These are phyloP conservation scores for Aspergillus aculeatinus DNA, from an alignment of 2,329 filamentous ascomycete genomes.

Conservation along the genomic window DNA sequence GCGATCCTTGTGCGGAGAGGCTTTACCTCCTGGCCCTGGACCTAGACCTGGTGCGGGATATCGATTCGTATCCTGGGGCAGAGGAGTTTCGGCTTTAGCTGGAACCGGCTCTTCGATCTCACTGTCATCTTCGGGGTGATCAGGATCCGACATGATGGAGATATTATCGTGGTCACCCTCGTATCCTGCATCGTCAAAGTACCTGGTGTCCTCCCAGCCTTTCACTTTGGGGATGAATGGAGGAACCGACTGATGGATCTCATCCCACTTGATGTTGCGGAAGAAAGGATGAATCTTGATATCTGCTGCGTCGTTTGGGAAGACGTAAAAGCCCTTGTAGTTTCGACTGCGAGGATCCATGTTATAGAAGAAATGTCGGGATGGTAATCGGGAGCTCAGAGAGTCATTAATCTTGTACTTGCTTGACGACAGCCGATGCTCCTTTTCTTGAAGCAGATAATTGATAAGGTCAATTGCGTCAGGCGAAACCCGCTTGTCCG, in stretches of 20 bases:
- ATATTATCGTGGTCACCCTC: slow-evolving; percentile 20
- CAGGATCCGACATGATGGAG: slow-evolving; percentile 14
- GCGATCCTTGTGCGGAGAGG: slow-evolving; percentile 13
- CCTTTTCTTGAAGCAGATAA: slow-evolving; percentile 69
- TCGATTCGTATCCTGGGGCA: slow-evolving; percentile 23
- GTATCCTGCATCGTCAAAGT: slow-evolving; percentile 80
- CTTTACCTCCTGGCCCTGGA: slow-evolving; percentile 43
- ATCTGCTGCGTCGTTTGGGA: slow-evolving; percentile 78
- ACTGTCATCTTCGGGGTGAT: slow-evolving; percentile 7
- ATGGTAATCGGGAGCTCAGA: slow-evolving; percentile 30
- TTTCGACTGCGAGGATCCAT: slow-evolving; percentile 37
- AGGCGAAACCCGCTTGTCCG: slow-evolving; percentile 60
- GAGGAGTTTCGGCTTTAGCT: not conserved
- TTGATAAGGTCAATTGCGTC: slow-evolving; percentile 76
- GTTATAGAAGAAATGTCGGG: slow-evolving; percentile 32
- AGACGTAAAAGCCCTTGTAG: slow-evolving; percentile 65
- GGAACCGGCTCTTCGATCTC: slow-evolving; percentile 7
- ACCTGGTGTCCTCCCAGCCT: slow-evolving; percentile 72
- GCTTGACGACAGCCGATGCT: slow-evolving; percentile 71
- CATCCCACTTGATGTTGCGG: slow-evolving; percentile 72
- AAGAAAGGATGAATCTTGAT: slow-evolving; percentile 92
- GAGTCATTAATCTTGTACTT: slow-evolving; percentile 70
- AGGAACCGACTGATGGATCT: slow-evolving; percentile 67
- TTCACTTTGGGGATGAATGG: slow-evolving; percentile 77
- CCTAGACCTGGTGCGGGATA: slow-evolving; percentile 35